Base-by-base conservation (phyloP, 805 yeast genomes). In the Candida arabinofermentans region DNA sequence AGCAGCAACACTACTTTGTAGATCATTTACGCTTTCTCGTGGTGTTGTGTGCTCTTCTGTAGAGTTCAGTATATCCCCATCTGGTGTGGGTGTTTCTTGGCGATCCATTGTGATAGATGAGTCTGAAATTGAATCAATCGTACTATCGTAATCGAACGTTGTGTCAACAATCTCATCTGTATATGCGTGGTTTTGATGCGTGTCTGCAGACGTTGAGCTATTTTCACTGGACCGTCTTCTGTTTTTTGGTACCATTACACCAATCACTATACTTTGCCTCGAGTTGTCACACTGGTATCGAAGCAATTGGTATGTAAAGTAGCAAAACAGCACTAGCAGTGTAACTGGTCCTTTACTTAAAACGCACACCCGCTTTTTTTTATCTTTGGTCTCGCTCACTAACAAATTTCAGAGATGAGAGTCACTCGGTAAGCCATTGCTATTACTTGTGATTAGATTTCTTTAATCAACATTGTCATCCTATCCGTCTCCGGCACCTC, bases 121-220 rank as follows among this genome's bases (percentile, higher is more conserved):
- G 12, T 36, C 10, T 16, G 18, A 38, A 9, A 34, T n/a, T 2
- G 44, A n/a, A 33, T 41, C 54, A n/a, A 35, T n/a, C 3, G 44
- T 43, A 7, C 49, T 44, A 38, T 53, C 53, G 21, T 33, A 46
- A 19, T 53, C 58, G 9, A 50, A 32, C 2, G 58, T 54, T 2
- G 58, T 53, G 33, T 55, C 59, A 9, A 53, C 44, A 18, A 55
- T 48, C 16, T 53, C 55, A 41, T 55, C 59, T 6, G 45, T 54
- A 37, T 37, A 49, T 12, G 46, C 42, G 29, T 27, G 26, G 16
- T 26, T 3, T 8, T 14, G 24, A 10, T 21, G 21, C n/a, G n/a
- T n/a, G 18, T 32, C 33, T 4, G 37, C 13, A n/a, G 32, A 32
- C 5, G 19, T 5, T 3, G 26, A n/a, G 24, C 44, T 32, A 29